phyloP scores from a whole-genome alignment of 1,284 basidiomycete species.

The Pseudozyma hubeiensis region DNA sequence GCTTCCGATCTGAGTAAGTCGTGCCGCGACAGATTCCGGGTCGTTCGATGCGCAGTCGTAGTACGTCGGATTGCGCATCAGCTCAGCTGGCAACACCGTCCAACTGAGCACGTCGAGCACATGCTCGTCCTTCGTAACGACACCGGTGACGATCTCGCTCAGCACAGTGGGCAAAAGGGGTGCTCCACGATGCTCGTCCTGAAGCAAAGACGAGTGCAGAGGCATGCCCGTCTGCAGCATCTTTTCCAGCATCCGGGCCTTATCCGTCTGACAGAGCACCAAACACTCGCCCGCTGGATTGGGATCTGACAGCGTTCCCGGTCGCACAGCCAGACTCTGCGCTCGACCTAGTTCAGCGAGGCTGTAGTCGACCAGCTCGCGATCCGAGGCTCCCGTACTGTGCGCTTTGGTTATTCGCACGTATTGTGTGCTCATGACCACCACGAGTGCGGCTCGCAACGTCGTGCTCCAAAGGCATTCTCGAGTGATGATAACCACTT shows the following conservation, averaged over 20 bases:
- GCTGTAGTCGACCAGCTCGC: conserved; percentile 81
- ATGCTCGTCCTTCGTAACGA: conserved; percentile 60
- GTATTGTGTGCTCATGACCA: conserved; percentile 94
- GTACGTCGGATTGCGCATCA: conserved; percentile 85
- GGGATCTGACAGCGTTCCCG: conserved; percentile 69
- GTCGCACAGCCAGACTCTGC: conserved; percentile 85
- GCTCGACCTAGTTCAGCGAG: conserved; percentile 86
- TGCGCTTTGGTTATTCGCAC: conserved; percentile 70
- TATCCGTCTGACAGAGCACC: conserved; percentile 88
- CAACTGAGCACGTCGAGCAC: conserved; percentile 81
- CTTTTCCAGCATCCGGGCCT: conserved; percentile 79
- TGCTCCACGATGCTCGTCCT: conserved; percentile 67
- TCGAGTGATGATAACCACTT: conserved; percentile 84
- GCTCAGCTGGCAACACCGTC: conserved; percentile 81
- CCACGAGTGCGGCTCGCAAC: conserved; percentile 80
- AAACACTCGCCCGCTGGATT: conserved; percentile 71
- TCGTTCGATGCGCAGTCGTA: conserved; percentile 74
- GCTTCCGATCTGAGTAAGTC: conserved; percentile 38
- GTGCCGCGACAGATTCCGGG: conserved; percentile 19
- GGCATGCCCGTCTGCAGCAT: conserved; percentile 88
- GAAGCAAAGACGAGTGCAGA: conserved; percentile 82
- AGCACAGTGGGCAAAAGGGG: conserved; percentile 49
- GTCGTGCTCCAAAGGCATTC: conserved; percentile 89
- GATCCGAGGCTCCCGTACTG: conserved; percentile 70
- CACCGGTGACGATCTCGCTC: conserved; percentile 34